Percentiles rank a stretch among this genome's conserved stretches.
Evolutionary conservation across 352 stramenopile species (phyloP).

Genomic region (Phytopythium aichiense): DNA sequence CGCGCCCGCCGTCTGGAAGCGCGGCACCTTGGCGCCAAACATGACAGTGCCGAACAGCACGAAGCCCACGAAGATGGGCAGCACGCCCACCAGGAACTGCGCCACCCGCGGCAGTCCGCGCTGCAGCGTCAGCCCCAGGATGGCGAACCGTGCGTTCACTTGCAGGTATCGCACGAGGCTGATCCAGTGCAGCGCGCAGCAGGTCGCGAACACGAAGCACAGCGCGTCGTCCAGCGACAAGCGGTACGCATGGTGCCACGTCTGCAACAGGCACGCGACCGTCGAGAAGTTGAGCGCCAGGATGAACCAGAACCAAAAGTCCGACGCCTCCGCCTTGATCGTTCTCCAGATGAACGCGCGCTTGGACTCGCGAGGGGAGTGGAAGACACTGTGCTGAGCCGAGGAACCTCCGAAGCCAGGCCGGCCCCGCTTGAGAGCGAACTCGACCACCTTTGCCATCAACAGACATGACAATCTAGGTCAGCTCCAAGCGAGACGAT

Average conservation of each 20-base stretch:
- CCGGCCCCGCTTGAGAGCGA: conserved; percentile 33
- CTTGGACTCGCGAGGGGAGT: conserved; percentile 10
- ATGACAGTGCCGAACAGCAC: conserved; percentile 84
- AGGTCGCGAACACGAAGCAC: conserved; percentile 57
- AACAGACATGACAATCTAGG: not conserved
- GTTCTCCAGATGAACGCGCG: conserved; percentile 13
- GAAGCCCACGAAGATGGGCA: conserved; percentile 83
- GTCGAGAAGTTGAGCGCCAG: conserved; percentile 51
- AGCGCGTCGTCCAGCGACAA: conserved; percentile 52
- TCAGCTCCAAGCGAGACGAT: not conserved
- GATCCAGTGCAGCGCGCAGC: conserved; percentile 71
- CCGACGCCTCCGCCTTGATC: conserved; percentile 16
- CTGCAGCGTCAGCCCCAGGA: conserved; percentile 68
- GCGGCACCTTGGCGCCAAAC: conserved; percentile 77
- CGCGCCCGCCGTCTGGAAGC: conserved; percentile 61
- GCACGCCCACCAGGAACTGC: conserved; percentile 79
- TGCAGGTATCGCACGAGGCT: conserved; percentile 72
- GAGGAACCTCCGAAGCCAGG: no score
- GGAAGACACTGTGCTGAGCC: not conserved
- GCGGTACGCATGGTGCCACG: conserved; percentile 50
- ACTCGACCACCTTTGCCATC: conserved; percentile 29
- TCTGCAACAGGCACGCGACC: conserved; percentile 37
- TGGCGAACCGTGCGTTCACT: conserved; percentile 68
- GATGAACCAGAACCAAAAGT: conserved; percentile 68
- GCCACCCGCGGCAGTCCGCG: conserved; percentile 64